Conservation (phyloP, 2,329 filamentous ascomycete species). For the Phialophora verrucosa region DNA sequence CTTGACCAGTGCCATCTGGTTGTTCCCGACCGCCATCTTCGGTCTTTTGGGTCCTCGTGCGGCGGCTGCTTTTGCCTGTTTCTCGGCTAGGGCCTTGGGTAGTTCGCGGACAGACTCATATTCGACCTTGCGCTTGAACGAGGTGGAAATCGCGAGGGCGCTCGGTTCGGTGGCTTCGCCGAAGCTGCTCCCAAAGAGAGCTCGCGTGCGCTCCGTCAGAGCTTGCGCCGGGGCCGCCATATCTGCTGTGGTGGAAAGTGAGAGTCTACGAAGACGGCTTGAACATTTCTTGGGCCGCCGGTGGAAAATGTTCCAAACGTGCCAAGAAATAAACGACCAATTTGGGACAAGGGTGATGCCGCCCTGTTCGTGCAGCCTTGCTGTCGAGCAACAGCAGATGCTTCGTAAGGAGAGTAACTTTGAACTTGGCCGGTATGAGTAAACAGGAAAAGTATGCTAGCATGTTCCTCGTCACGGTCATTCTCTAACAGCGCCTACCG, state of each 20-base stretch:
- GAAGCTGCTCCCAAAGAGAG: slow-evolving; percentile 56
- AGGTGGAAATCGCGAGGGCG: slow-evolving; percentile 46
- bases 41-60: slow-evolving; percentile 68
- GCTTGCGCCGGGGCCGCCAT: slow-evolving; percentile 40
- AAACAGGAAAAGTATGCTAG: neutral
- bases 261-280: neutral
- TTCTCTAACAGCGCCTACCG: neutral
- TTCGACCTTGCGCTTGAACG: slow-evolving; percentile 62
- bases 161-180: slow-evolving; percentile 53
- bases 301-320: neutral
- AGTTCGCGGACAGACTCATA: slow-evolving; percentile 79
- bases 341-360: neutral
- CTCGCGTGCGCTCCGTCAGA: slow-evolving; percentile 54
- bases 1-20: slow-evolving; percentile 71
- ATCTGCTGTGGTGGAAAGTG: slow-evolving; percentile 10
- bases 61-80: slow-evolving; percentile 70
- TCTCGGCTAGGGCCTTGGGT: slow-evolving; percentile 77
- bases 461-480: neutral
- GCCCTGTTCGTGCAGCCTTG: neutral
- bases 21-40: slow-evolving; percentile 62
- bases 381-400: neutral
- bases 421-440: too few relatives aligned
- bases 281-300: neutral
- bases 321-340: neutral
- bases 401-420: neutral